Evolutionary conservation across 441 rosid genomes (phyloP).

Genomic region (Jatropha multifida): DNA sequence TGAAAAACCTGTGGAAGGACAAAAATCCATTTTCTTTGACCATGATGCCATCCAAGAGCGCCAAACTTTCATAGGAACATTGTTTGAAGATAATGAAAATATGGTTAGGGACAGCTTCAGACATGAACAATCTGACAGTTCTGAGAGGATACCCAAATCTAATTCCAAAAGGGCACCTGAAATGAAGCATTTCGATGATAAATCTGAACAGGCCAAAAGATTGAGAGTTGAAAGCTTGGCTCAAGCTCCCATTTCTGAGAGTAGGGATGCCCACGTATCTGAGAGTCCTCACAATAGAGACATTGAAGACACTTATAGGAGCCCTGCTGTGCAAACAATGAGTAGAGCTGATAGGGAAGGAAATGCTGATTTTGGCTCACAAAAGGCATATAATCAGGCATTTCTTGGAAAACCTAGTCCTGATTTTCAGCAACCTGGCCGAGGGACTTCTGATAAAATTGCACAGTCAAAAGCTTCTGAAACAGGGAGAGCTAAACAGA

Average conservation of each 20-base stretch:
- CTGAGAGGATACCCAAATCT: constrained; percentile 41
- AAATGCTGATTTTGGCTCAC: constrained; percentile 36
- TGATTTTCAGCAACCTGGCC: constrained; percentile 44
- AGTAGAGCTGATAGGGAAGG: constrained; percentile 44
- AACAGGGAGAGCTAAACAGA: constrained; percentile 44
- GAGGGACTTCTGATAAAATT: constrained; percentile 44
- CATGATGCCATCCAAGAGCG: constrained; percentile 52
- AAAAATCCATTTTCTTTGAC: constrained; percentile 35
- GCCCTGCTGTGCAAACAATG: constrained; percentile 39
- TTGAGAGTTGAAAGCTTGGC: constrained; percentile 50
- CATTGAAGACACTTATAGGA: constrained; percentile 36
- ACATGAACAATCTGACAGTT: constrained; percentile 53
- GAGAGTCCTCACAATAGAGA: constrained; percentile 37
- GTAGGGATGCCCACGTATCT: constrained; percentile 37
- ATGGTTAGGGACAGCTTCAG: constrained; percentile 38
- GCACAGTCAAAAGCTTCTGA: constrained; percentile 41
- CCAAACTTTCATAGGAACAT: constrained; percentile 67
- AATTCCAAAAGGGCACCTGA: constrained; percentile 55
- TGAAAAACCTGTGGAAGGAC: constrained; percentile 41
- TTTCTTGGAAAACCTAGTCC: constrained; percentile 48
- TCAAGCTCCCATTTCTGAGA: constrained; percentile 43
- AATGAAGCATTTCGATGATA: constrained; percentile 42
- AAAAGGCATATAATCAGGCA: constrained; percentile 40
- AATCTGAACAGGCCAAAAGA: constrained; percentile 51
- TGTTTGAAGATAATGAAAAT: constrained; percentile 78